A percentile compares a stretch with the other conserved stretches of the same genome.
Conservation (phyloP, 768 basidiomycete species). For the Austroboletus eburneus region DNA sequence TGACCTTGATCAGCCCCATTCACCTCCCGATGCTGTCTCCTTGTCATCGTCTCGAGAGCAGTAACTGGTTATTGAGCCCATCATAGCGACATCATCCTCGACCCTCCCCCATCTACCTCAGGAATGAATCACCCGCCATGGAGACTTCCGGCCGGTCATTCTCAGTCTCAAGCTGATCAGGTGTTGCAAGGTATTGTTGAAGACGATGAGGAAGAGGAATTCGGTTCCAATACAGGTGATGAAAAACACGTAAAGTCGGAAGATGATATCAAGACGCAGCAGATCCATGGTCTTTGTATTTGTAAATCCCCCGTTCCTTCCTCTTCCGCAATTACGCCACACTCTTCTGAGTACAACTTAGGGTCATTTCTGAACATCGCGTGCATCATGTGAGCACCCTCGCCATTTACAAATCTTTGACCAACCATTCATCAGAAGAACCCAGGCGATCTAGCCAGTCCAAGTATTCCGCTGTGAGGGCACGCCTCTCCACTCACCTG, state of each 20-base stretch:
- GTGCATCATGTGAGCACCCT: no score
- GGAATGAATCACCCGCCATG: conserved; percentile 35
- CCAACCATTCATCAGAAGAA: conserved; percentile 26
- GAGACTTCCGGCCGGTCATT: conserved; percentile 33
- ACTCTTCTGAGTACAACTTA: no score
- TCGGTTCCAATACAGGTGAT: conserved; percentile 10
- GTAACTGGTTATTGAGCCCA: conserved; percentile 46
- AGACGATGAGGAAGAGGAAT: conserved; percentile 44
- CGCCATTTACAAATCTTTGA: conserved; percentile 25
- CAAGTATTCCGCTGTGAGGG: conserved; percentile 65
- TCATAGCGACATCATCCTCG: conserved; percentile 38
- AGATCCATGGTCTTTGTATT: conserved; percentile 59
- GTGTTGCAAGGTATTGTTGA: conserved; percentile 53
- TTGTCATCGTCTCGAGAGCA: conserved; percentile 15
- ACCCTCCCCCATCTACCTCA: conserved; percentile 10
- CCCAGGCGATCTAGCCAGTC: conserved; percentile 41
- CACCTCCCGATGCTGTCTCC: neutral
- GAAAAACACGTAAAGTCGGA: conserved; percentile 19
- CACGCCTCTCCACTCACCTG: conserved; percentile 18
- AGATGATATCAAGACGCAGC: conserved; percentile 28
- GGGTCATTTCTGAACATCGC: no score
- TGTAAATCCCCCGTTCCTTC: conserved; percentile 39
- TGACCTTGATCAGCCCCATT: neutral
- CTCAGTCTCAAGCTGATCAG: conserved; percentile 26
- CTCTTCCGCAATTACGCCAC: conserved; percentile 22